phyloP scores from a whole-genome alignment of 176 grass and related monocot genomes.

The Musa troglodytarum region DNA sequence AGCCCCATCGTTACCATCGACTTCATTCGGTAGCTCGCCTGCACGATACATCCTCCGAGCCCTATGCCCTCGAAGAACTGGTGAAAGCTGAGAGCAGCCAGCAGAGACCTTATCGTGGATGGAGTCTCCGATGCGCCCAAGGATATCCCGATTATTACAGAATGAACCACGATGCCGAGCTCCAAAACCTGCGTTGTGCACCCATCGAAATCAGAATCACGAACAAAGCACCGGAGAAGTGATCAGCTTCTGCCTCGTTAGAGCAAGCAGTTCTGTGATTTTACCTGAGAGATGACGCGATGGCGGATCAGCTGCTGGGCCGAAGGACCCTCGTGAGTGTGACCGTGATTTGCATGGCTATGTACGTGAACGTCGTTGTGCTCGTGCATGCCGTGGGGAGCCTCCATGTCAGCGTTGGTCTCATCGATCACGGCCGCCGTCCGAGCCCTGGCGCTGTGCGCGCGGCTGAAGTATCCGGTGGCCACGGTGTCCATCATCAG shows the following conservation, averaged over 20 bases:
- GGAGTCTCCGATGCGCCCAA: background rate
- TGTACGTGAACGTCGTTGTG: background rate
- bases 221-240: no score
- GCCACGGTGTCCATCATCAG: conserved; percentile 55
- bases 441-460: conserved; percentile 17
- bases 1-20: background rate
- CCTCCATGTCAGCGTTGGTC: background rate
- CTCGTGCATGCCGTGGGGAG: no score
- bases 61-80: conserved; percentile 12
- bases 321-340: background rate
- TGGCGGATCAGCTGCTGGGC: background rate
- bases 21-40: background rate
- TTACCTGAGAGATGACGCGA: conserved; percentile 1
- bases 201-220: background rate
- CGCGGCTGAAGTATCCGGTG: conserved; percentile 55
- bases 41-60: conserved; percentile 4
- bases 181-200: background rate
- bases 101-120: background rate
- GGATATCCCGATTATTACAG: conserved; percentile 2
- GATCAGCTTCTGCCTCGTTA: no score
- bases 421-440: background rate
- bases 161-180: conserved; percentile 4
- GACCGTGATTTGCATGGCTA: background rate
- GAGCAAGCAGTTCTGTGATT: no score
- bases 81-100: conserved; percentile 1